Percentiles rank a stretch among this genome's conserved stretches.
Conservation (phyloP, 73 alveolate species). For the Durusdinium trenchii region DNA sequence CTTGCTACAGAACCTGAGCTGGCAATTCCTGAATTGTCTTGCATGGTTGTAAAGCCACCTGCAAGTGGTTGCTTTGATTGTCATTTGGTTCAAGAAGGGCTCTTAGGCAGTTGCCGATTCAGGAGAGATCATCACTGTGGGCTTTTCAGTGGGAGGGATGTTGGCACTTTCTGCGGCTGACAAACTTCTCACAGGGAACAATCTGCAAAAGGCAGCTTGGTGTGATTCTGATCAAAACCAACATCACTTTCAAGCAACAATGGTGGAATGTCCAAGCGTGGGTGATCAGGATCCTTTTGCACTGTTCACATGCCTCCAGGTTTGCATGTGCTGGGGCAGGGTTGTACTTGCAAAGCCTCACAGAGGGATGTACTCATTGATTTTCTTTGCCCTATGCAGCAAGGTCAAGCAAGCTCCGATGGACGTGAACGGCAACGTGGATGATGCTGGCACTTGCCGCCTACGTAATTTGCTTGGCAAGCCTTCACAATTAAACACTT, state of each 20-base stretch:
- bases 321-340: no score
- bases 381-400: no score
- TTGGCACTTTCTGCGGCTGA: constrained; percentile 58
- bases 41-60: no score
- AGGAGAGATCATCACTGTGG: constrained; percentile 72
- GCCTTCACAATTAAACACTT: neutral
- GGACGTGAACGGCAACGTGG: neutral
- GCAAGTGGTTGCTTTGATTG: neutral
- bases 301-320: no score
- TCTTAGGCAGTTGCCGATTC: neutral
- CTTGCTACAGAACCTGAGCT: constrained; percentile 36
- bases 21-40: neutral
- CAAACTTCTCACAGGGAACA: constrained; percentile 18
- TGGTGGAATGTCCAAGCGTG: neutral
- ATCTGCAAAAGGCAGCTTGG: neutral
- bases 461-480: neutral
- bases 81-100: neutral
- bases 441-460: neutral
- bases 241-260: no score
- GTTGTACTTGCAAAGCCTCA: no score
- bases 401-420: neutral
- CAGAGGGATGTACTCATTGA: no score
- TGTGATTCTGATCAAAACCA: no score
- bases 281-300: neutral
- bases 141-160: constrained; percentile 90